Evolutionary conservation across 2,329 filamentous ascomycete genomes (phyloP), one percentile per base, ranked within the genome.

Genomic region (Aspergillus sp.): DNA sequence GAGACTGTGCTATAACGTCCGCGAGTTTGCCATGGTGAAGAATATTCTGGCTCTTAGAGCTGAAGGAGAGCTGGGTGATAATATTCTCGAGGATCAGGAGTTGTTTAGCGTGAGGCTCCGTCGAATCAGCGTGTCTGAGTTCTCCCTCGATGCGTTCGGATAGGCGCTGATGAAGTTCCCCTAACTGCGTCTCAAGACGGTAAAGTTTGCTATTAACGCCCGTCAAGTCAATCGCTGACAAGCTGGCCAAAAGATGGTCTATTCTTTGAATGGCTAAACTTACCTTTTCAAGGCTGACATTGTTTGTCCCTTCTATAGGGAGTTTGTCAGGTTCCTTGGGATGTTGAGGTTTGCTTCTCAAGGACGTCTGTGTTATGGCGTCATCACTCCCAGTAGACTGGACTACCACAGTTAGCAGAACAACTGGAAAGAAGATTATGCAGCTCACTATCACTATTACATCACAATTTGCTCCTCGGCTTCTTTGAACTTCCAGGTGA

Each of bases 11-110:
- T 43, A 96, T 82, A 34, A 93, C 79, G 15, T 78, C 76, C 61
- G 83, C 83, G 62, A 96, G 86, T 25, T 84, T 84, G 57, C 81
- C 78, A 23, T 86, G 76, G 3, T 86, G 79, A n/a, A 93, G 78
- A 7, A 91, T 79, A 34, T 87, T 81, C 56, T 85, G 83, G 5
- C 88, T 86, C 3, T 87, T 86, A 0, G 89, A 86, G 2, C 87
- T 87, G 4, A 89, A 87, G 22, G 91, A 93, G 15, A 96, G 79
- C 3, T 87, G 82, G 75, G 89, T 89, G 70, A 91, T 86, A 58
- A 93, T 85, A 60, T 79, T 81, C 66, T 93, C 84, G 45, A 96
- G 80, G 57, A 88, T 82, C 3, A 71, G 65, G 56, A 74, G 86
- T 34, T 64, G 66, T 38, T 66, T 47, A 25, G 41, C 49, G 17